Base-by-base conservation (phyloP, 192 early-diverging fungal genomes). In the Coemansia sp. region DNA sequence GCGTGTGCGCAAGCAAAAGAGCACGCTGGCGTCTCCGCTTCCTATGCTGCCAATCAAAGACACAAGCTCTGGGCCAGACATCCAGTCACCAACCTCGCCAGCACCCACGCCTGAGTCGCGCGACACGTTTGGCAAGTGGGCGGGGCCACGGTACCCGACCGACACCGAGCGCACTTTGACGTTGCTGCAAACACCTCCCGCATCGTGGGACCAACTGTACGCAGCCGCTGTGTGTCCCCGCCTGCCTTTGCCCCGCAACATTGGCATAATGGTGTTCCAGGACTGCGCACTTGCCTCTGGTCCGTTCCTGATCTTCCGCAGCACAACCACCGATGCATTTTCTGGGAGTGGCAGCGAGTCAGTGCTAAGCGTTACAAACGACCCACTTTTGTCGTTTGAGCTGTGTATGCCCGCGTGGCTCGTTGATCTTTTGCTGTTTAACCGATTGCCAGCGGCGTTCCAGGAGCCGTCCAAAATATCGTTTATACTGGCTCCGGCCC, bases 341-440 rank as follows among this genome's bases (percentile, higher is more conserved):
- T 24, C 58, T 14, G 39, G 24, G 0, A 54, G 12, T 14, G 35
- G 50, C 9, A 66, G 68, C 3, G 61, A 68, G 66, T 63, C 75
- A 11, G 54, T 70, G 35, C 76, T 72, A 19, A 57, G 73, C 11
- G 38, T 74, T 3, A 50, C 55, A 14, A 59, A 80, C 19, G 74
- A 74, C 52, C 64, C 78, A 11, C 54, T 83, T 8, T 50, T 77
- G n/a, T 77, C 74, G 18, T 70, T 97, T 56, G 84, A 91, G 37
- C 78, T 89, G 56, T 82, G 84, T 12, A 85, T 94, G 37, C 97
- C 95, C 1, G 66, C 79, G 19, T 99, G 97, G 97, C 70, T 97
- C 29, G 71, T 88, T 1, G 90, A 93, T n/a, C 88, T 90, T 57
- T 66, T 97, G 32, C 81, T 95, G 13, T 74, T 91, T 77, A 89